Base-by-base conservation (phyloP, 805 yeast species). In the Candida ovalis region DNA sequence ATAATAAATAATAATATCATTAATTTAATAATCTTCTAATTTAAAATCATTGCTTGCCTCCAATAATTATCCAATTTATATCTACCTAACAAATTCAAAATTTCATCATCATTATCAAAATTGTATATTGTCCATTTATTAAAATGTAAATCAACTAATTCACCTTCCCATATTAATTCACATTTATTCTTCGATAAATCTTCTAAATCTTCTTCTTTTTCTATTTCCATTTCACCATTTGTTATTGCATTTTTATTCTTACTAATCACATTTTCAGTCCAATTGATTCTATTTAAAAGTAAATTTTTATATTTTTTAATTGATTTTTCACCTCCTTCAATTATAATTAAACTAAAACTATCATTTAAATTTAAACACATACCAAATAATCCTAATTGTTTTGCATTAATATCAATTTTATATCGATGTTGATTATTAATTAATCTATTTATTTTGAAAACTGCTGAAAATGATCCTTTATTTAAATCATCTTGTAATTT, bases 341-440 rank as follows among this genome's bases (percentile, higher is more conserved):
- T 84, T 2, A 92, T 71, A 0, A 92, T 74, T 37, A 91, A 59
- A 36, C 78, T 78, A 51, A 80, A 75, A 0, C 71, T 72, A 12
- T 59, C 60, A 1, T 73, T 68, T 21, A 76, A 63, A 2, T 72
- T 62, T 3, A 84, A 58, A 48, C 83, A 75, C 23, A 80, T 71
- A 0, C 99, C 99, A 2, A 71, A 72, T 23, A 91, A 65, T 1
- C 71, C 76, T 42, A 81, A 62, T 61, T 92, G 92, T 53, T 81
- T 81, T 1, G 96, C 96, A 63, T 89, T 89, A 51, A 77, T 78
- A 58, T 88, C 91, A 7, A 91, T 76, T 59, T 90, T 87, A 66
- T 72, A 90, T 41, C 77, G 68, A 54, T 88, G 87, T 52, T 83
- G 82, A 0, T 86, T 84, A 62, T 84, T 83, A 1, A 71, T 69